Evolutionary conservation across 352 stramenopile genomes (phyloP).

Genomic region (Phytophthora fragariaefolia): DNA sequence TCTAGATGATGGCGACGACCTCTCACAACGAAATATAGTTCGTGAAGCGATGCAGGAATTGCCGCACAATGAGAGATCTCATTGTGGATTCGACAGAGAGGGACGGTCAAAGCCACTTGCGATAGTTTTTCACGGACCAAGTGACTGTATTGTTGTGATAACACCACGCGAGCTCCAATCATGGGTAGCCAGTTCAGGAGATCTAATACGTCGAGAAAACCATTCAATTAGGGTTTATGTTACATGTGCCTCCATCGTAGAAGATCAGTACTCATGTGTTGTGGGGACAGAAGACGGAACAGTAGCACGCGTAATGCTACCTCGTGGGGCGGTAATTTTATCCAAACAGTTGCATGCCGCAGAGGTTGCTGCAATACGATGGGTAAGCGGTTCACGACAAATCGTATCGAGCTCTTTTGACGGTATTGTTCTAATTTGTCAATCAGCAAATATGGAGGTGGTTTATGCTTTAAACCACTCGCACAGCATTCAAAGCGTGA

Average conservation of each 20-base stretch:
- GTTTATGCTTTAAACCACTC: conserved; percentile 52
- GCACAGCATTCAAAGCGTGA: conserved; percentile 39
- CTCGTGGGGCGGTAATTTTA: conserved; percentile 38
- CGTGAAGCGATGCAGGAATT: not conserved
- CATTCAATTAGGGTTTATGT: conserved; percentile 37
- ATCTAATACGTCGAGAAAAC: conserved; percentile 24
- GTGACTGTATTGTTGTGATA: conserved; percentile 44
- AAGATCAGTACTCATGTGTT: conserved; percentile 56
- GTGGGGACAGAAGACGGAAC: conserved; percentile 46
- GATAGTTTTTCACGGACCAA: conserved; percentile 38
- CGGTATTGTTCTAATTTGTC: conserved; percentile 43
- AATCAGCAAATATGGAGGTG: conserved; percentile 42
- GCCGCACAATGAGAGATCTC: not conserved
- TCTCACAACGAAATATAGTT: not conserved
- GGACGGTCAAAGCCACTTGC: conserved; percentile 43
- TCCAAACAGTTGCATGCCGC: conserved; percentile 34
- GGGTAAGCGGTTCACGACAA: conserved; percentile 19
- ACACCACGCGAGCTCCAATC: conserved; percentile 36
- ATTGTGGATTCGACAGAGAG: conserved; percentile 14
- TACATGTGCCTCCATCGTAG: conserved; percentile 36
- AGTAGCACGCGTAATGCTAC: conserved; percentile 47
- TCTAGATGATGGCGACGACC: conserved; percentile 13
- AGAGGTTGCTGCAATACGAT: conserved; percentile 34
- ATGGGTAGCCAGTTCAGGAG: conserved; percentile 36
- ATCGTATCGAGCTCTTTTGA: conserved; percentile 41